A percentile compares a stretch with the other conserved stretches of the same genome.
phyloP scores from a whole-genome alignment of 176 grass and related monocot genomes.

The Hsuehochloa calcarea region DNA sequence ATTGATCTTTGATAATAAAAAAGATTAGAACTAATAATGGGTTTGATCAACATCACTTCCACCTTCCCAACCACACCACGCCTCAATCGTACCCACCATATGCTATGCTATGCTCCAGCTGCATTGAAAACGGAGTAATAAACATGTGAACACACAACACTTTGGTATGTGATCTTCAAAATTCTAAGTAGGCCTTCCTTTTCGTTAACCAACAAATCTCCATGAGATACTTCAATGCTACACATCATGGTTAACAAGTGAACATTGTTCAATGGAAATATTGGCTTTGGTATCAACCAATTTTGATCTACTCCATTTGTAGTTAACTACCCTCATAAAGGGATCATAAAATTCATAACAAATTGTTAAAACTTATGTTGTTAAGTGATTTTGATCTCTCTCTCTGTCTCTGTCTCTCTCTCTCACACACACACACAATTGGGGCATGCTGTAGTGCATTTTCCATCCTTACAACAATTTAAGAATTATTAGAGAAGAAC shows the following conservation, averaged over 20 bases:
- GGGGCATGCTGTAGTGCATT: neutral
- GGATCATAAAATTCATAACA: neutral
- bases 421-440: no score
- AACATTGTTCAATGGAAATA: neutral
- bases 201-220: slow-evolving; percentile 21
- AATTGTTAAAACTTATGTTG: no score
- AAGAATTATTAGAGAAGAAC: neutral
- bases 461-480: neutral
- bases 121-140: neutral
- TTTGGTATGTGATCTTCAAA: slow-evolving; percentile 12
- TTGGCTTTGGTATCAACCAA: neutral
- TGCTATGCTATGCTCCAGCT: slow-evolving; percentile 11
- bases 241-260: slow-evolving; percentile 23
- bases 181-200: slow-evolving; percentile 34
- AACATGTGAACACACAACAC: slow-evolving; percentile 31
- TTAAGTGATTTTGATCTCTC: neutral
- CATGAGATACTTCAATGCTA: slow-evolving; percentile 3
- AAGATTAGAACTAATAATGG: neutral
- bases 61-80: slow-evolving; percentile 42
- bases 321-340: neutral
- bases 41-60: slow-evolving; percentile 40
- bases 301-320: neutral
- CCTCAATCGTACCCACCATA: slow-evolving; percentile 17
- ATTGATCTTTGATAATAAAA: neutral
- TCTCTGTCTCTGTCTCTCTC: no score